Evolutionary conservation across 768 basidiomycete genomes (phyloP).

Genomic region (Ephemerocybe angulata): DNA sequence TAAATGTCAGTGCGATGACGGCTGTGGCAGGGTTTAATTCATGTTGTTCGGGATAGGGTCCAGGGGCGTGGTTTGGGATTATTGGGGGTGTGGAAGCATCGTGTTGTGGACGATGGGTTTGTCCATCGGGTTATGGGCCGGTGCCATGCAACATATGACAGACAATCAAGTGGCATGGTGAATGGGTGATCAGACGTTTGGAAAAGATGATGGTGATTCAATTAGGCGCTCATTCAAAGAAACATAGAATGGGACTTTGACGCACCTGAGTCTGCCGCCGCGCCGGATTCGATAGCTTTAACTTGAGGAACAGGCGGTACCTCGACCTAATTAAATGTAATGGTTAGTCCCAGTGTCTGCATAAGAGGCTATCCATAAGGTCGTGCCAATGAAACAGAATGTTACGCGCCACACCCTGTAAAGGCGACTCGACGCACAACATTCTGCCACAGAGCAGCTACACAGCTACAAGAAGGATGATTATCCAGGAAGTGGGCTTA

Average conservation of each 20-base stretch:
- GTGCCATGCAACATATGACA: background rate
- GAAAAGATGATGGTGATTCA: background rate
- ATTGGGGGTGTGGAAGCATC: background rate
- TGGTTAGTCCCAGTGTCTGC: constrained; percentile 9
- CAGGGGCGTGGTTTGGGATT: background rate
- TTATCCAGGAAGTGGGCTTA: constrained; percentile 27
- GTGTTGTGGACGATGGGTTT: too few relatives aligned
- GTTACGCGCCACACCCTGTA: too few relatives aligned
- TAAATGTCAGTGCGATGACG: constrained; percentile 73
- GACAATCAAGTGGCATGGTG: background rate
- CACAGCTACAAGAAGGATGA: background rate
- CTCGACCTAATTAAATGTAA: constrained; percentile 51
- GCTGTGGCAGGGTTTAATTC: constrained; percentile 23
- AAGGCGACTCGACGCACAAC: too few relatives aligned
- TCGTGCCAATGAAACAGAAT: background rate
- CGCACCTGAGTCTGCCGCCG: background rate
- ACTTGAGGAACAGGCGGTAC: constrained; percentile 59
- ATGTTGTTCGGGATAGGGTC: background rate
- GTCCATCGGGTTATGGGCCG: background rate
- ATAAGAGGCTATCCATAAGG: background rate
- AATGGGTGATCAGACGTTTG: background rate
- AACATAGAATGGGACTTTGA: background rate
- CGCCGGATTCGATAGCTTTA: constrained; percentile 21
- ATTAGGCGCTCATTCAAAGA: background rate
- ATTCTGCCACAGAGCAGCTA: background rate